A percentile compares a stretch with the other conserved stretches of the same genome.
Conservation (phyloP, 345 rosid genomes). For the Arabidopsis suecica region DNA sequence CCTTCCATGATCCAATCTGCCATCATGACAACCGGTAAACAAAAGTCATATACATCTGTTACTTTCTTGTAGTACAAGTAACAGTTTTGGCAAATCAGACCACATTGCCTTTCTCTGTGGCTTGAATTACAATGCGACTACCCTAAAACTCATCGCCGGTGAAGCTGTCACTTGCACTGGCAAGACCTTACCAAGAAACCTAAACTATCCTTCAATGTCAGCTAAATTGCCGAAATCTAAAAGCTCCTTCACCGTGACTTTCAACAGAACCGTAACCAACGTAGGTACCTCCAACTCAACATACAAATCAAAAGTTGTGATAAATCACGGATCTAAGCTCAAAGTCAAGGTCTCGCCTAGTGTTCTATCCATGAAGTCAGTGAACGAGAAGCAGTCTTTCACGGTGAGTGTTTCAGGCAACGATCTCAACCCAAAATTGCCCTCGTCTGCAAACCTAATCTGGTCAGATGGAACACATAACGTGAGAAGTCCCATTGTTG, state of each 20-base stretch:
- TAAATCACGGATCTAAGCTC: slow-evolving; percentile 26
- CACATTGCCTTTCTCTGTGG: slow-evolving; percentile 53
- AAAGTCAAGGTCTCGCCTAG: slow-evolving; percentile 45
- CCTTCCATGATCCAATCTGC: slow-evolving; percentile 65
- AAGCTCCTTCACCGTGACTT: slow-evolving; percentile 28
- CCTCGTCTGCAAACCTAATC: slow-evolving; percentile 32
- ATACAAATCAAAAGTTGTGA: slow-evolving; percentile 45
- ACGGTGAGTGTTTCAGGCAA: slow-evolving; percentile 36
- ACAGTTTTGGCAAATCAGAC: slow-evolving; percentile 29
- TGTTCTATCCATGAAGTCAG: slow-evolving; percentile 43
- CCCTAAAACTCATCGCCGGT: slow-evolving; percentile 40
- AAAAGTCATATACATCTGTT: neutral
- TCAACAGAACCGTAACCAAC: slow-evolving; percentile 65
- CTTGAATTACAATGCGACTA: slow-evolving; percentile 28
- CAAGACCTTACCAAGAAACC: slow-evolving; percentile 37
- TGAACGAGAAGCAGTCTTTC: slow-evolving; percentile 50
- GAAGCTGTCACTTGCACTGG: slow-evolving; percentile 43
- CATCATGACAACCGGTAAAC: slow-evolving; percentile 64
- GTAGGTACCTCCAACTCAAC: slow-evolving; percentile 51
- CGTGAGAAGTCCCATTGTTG: slow-evolving; percentile 44
- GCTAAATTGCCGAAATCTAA: neutral
- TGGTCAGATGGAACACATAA: slow-evolving; percentile 46
- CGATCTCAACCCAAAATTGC: neutral
- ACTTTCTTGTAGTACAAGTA: slow-evolving; percentile 15
- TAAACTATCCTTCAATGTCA: slow-evolving; percentile 62